These are phyloP conservation scores for Wickerhamomyces chambardii DNA, from an alignment of 805 yeast genomes.

Conservation along the genomic window DNA sequence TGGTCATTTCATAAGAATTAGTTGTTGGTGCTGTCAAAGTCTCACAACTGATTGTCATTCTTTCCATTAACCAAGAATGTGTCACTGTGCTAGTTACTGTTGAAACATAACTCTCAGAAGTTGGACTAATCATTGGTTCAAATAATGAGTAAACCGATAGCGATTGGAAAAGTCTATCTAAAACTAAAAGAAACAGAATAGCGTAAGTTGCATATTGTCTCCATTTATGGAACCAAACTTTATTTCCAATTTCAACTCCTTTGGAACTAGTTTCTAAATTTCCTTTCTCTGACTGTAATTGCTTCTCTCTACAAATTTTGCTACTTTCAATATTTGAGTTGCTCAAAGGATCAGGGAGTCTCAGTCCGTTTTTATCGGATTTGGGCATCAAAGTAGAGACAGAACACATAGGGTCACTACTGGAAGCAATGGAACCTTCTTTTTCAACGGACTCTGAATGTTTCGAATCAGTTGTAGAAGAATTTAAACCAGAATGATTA, in stretches of 20 bases:
- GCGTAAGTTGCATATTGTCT: slow-evolving; percentile 5
- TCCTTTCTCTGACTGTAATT: too few species aligned
- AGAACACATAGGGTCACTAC: not conserved
- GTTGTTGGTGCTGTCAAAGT: not conserved
- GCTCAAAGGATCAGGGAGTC: slow-evolving; percentile 9
- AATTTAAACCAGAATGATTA: not conserved
- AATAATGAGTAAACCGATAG: slow-evolving; percentile 5
- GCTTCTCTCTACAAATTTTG: too few species aligned
- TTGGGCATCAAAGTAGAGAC: slow-evolving; percentile 6
- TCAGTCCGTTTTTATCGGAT: not conserved
- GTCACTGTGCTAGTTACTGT: not conserved
- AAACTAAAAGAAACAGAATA: slow-evolving; percentile 8
- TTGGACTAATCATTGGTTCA: too few species aligned
- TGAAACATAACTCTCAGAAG: not conserved
- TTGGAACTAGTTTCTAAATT: too few species aligned
- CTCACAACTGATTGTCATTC: not conserved
- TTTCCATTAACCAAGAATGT: not conserved
- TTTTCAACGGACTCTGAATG: too few species aligned
- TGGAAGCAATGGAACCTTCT: too few species aligned
- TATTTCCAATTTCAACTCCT: too few species aligned
- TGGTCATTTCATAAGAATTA: too few species aligned
- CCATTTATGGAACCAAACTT: too few species aligned
- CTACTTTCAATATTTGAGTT: too few species aligned
- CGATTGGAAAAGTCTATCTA: slow-evolving; percentile 11
- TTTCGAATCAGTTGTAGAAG: too few species aligned